Base-by-base conservation (phyloP, 1,139 yeast species). In the Geotrichum aggregatum region DNA sequence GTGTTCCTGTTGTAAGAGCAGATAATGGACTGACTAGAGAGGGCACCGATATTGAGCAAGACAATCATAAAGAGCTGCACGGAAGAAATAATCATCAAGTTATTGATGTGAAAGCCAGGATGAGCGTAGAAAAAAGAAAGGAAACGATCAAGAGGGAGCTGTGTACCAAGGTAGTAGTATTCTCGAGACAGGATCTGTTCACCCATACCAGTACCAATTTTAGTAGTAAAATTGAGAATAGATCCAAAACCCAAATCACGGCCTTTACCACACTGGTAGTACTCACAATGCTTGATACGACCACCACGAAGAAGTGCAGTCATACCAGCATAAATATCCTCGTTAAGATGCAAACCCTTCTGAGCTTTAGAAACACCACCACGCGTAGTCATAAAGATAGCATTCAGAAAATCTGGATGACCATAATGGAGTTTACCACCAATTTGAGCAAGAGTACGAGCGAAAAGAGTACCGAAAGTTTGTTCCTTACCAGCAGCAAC, bases 121-220 rank as follows among this genome's bases (percentile, higher is more conserved):
- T 92, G 98, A 56, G 98, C 98, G 71, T 89, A 92, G 78, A 87
- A 92, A 81, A 92, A 92, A 16, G 98, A 88, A 68, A 92, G 79
- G 84, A 92, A 92, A 72, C 98, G 86, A 71, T 92, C 98, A 63
- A 92, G 77, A 54, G 98, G 98, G 65, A 92, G 80, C 73, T 92
- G 98, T 57, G 98, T 92, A 64, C 98, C 96, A 71, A 92, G 77
- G 73, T 92, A 92, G 75, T 91, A 92, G 76, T 92, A 92, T 74
- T 92, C 98, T 77, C 98, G 87, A 54, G 97, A 89, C 68, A 92
- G 78, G 94, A 92, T 91, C 75, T 92, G 98, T 75, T 92, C 98
- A 75, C 98, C 98, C 98, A 92, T 92, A 86, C 98, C 98, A 66
- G 98, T 96, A 78, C 98, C 98, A 83, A 92, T 92, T 79, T 92